These are phyloP conservation scores for Phytophthora pistaciae DNA, from an alignment of 352 stramenopile genomes.

Conservation along the genomic window DNA sequence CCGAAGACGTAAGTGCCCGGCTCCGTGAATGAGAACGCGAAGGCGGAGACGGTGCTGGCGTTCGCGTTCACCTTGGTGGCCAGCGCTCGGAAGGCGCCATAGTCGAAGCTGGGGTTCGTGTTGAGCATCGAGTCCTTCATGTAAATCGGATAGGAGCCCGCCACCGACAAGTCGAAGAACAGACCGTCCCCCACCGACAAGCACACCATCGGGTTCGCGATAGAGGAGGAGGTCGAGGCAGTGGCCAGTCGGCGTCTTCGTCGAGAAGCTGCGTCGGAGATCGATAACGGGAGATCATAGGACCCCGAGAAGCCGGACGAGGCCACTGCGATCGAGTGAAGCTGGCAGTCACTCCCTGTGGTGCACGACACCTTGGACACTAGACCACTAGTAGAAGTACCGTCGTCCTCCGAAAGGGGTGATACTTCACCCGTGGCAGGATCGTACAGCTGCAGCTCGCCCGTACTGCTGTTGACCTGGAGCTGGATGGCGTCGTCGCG, in stretches of 20 bases:
- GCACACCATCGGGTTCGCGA: slow-evolving; percentile 91
- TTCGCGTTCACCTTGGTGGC: slow-evolving; percentile 72
- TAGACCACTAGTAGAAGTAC: slow-evolving; percentile 27
- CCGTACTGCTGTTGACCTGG: slow-evolving; percentile 65
- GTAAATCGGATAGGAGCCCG: slow-evolving; percentile 91
- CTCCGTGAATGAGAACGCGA: slow-evolving; percentile 90
- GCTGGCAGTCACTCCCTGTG: slow-evolving; percentile 45
- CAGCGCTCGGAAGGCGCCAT: slow-evolving; percentile 84
- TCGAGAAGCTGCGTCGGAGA: slow-evolving; percentile 16
- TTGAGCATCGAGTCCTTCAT: slow-evolving; percentile 96
- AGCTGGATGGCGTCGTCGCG: slow-evolving; percentile 58
- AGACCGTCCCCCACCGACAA: slow-evolving; percentile 82
- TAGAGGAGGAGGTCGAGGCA: slow-evolving; percentile 33
- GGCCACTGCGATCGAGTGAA: slow-evolving; percentile 63
- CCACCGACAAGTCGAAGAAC: slow-evolving; percentile 89
- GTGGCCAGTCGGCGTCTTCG: slow-evolving; percentile 27
- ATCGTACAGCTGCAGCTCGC: slow-evolving; percentile 71
- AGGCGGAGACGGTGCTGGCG: slow-evolving; percentile 65
- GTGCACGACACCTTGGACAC: slow-evolving; percentile 65
- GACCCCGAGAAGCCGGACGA: slow-evolving; percentile 68
- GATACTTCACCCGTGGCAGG: slow-evolving; percentile 41
- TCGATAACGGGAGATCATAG: slow-evolving; percentile 55
- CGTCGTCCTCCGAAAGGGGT: slow-evolving; percentile 24
- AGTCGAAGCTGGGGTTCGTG: slow-evolving; percentile 94
- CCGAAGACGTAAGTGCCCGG: slow-evolving; percentile 92